A percentile compares a stretch with the other conserved stretches of the same genome.
Conservation (phyloP, 169 alveolate genomes). For the Babesia microti region DNA sequence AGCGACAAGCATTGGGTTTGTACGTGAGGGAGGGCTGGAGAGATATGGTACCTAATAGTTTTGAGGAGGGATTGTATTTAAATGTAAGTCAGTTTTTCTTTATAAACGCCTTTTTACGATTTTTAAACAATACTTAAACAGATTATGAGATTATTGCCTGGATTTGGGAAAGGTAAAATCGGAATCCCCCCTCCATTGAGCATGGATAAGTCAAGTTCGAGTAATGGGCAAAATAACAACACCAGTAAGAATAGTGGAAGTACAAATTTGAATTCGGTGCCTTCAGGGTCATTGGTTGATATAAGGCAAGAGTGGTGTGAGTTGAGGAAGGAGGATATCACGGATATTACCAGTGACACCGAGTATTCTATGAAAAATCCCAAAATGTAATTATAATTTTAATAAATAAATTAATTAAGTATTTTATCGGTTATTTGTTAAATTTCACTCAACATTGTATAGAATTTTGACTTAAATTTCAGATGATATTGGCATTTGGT, state of each 20-base stretch:
- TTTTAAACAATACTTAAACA: too few species aligned
- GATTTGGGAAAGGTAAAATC: too few species aligned
- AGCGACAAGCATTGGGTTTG: slow-evolving; percentile 51
- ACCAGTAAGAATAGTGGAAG: slow-evolving; percentile 5
- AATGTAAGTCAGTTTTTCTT: too few species aligned
- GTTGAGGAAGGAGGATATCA: slow-evolving; percentile 32
- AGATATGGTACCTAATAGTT: slow-evolving; percentile 39
- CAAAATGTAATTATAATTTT: background rate
- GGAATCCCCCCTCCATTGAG: too few species aligned
- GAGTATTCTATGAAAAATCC: slow-evolving; percentile 32
- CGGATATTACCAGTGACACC: slow-evolving; percentile 47
- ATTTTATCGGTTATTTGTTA: background rate
- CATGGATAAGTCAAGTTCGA: too few species aligned
- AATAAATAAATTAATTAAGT: background rate
- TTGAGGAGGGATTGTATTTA: slow-evolving; percentile 44
- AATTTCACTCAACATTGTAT: too few species aligned
- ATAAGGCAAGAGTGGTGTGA: slow-evolving; percentile 49
- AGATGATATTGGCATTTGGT: too few species aligned
- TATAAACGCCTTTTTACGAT: too few species aligned
- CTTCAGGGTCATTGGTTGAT: slow-evolving; percentile 16
- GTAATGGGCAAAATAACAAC: too few species aligned
- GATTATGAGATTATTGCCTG: too few species aligned
- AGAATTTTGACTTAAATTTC: too few species aligned
- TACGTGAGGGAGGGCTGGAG: slow-evolving; percentile 62
- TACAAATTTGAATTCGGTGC: slow-evolving; percentile 11